Conservation (phyloP, 2,329 filamentous ascomycete genomes). For the Neopestalotiopsis rosae region DNA sequence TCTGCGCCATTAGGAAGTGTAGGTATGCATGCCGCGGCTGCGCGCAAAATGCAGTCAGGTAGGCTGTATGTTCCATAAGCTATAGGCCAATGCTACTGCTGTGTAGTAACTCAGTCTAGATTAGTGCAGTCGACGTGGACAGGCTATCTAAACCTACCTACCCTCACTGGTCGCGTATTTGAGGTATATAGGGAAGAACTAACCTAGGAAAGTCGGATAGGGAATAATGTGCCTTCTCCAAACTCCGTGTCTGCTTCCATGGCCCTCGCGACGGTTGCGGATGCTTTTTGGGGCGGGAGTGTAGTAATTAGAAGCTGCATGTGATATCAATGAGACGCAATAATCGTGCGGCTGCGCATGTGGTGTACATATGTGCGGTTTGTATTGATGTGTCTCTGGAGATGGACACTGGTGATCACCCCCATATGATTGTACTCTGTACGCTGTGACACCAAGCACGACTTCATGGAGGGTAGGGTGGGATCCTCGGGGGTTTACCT, state of each 20-base stretch:
- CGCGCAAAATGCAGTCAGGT: too few relatives aligned
- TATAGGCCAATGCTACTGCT: too few relatives aligned
- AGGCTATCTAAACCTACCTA: too few relatives aligned
- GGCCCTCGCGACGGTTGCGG: background rate
- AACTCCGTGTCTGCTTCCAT: too few relatives aligned
- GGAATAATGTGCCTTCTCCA: too few relatives aligned
- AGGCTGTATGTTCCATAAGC: too few relatives aligned
- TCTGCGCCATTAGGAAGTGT: constrained; percentile 10
- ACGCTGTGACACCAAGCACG: background rate
- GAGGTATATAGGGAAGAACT: too few relatives aligned
- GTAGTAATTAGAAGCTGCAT: background rate
- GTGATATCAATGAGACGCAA: background rate
- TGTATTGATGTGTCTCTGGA: background rate
- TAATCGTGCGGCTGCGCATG: background rate
- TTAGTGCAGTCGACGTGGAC: too few relatives aligned
- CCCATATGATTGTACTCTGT: background rate
- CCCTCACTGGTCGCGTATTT: too few relatives aligned
- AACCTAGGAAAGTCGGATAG: too few relatives aligned
- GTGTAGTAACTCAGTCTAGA: too few relatives aligned
- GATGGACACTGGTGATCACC: background rate
- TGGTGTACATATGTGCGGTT: background rate
- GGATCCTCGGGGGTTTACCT: background rate
- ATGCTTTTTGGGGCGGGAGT: background rate
- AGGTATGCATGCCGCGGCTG: background rate
- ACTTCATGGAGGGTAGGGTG: background rate